These are phyloP conservation scores for Crithidia bombi DNA, from an alignment of 208 protist species.

Conservation along the genomic window DNA sequence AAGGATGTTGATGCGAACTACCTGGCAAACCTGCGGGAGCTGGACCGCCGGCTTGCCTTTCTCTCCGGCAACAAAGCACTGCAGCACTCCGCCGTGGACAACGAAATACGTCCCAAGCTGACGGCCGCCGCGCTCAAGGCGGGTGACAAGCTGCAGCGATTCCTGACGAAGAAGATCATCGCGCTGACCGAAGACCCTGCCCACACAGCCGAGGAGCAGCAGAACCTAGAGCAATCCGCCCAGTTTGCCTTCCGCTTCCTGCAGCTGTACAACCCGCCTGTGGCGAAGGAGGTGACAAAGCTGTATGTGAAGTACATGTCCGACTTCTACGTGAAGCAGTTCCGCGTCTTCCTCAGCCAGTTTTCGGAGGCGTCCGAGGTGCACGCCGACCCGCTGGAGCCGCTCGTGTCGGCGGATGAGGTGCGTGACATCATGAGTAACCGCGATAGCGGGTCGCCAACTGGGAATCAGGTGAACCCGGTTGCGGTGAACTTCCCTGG, in stretches of 20 bases:
- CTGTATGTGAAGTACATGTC: conserved; percentile 76
- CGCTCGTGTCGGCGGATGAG: conserved; percentile 68
- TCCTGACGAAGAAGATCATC: conserved; percentile 59
- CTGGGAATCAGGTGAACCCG: conserved; percentile 56
- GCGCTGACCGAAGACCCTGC: conserved; percentile 45
- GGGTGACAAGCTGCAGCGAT: conserved; percentile 81
- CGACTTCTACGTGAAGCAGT: conserved; percentile 48
- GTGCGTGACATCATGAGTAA: conserved; percentile 60
- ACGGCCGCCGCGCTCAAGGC: conserved; percentile 66
- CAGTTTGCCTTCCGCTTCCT: conserved; percentile 83
- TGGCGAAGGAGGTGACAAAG: conserved; percentile 57
- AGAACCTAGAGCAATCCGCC: conserved; percentile 55
- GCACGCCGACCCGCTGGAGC: conserved; percentile 59
- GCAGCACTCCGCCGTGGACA: conserved; percentile 75
- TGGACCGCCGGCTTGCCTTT: conserved; percentile 74
- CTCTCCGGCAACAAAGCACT: conserved; percentile 76
- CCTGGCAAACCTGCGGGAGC: conserved; percentile 68
- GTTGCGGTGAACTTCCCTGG: conserved; percentile 48
- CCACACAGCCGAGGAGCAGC: conserved; percentile 53
- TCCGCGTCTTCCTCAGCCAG: conserved; percentile 40
- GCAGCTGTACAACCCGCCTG: conserved; percentile 71
- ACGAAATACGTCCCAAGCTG: conserved; percentile 81
- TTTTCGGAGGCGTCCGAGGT: conserved; percentile 54
- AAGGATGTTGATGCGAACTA: conserved; percentile 76
- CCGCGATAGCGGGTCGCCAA: conserved; percentile 60